Percentiles rank a stretch among this genome's conserved stretches.
phyloP scores from a whole-genome alignment of 176 grass and related monocot species.

The Lolium rigidum region DNA sequence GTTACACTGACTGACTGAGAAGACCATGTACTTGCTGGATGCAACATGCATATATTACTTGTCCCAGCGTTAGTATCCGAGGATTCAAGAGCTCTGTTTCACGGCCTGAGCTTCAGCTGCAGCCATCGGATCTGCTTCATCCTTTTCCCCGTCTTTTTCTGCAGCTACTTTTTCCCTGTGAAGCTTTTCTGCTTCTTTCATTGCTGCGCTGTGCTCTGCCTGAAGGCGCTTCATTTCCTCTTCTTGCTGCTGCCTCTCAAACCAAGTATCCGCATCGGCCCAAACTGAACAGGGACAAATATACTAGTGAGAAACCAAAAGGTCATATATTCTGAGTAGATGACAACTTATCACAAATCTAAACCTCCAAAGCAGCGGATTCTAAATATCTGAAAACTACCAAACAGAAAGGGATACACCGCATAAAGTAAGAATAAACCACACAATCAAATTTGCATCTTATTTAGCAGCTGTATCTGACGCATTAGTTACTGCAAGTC shows the following conservation, averaged over 20 bases:
- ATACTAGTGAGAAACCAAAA: constrained; percentile 20
- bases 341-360: neutral
- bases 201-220: constrained; percentile 86
- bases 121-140: constrained; percentile 88
- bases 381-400: neutral
- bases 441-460: neutral
- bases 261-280: constrained; percentile 99
- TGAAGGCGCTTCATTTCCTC: constrained; percentile 92
- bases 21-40: constrained; percentile 23
- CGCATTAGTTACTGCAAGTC: neutral
- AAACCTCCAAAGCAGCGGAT: neutral
- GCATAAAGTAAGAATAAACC: neutral
- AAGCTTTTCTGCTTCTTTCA: constrained; percentile 88
- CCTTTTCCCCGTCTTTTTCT: constrained; percentile 91
- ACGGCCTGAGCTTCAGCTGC: constrained; percentile 59
- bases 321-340: neutral
- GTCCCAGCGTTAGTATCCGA: constrained; percentile 13
- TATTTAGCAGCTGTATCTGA: neutral
- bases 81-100: constrained; percentile 52
- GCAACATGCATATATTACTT: constrained; percentile 18
- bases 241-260: constrained; percentile 98
- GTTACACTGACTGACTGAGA: neutral
- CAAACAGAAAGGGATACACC: neutral
- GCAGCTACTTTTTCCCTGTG: constrained; percentile 75
- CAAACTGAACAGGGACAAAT: constrained; percentile 65